Evolutionary conservation across 495 filamentous ascomycete species (phyloP), one percentile per base, ranked within the genome.

Genomic region (Penicillium fimorum): DNA sequence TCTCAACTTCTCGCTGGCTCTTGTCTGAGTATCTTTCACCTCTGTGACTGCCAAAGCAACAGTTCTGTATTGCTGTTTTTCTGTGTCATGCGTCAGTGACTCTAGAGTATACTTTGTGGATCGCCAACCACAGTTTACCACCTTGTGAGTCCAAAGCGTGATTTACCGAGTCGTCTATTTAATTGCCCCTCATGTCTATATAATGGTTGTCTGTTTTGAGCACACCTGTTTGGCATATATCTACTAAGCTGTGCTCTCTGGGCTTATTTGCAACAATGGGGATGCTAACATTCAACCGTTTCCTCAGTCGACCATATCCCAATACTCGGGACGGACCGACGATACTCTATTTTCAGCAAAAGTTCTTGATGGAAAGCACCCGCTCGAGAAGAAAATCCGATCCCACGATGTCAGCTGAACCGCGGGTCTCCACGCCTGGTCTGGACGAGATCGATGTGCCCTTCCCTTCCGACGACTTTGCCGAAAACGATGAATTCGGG

Each of bases 241-340:
- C 11, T 42, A 35, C 41, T 1, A 9, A 35, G 11, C 30, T 17
- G 17, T 53, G 42, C 32, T 42, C 29, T 55, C 40, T 47, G 27
- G 6, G 35, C 27, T 41, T 24, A 29, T 40, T 22, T 47, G 47
- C 20, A 37, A 76, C 2, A 8, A 76, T 76, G 72, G 70, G 65
- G 29, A 73, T 79, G 73, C 73, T 79, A 70, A 79, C 73, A 12
- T 68, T 77, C 42, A 62, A 57, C 22, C 76, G 73, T 50, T 76
- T 77, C 56, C 70, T 75, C 47, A 79, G 70, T 60, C 73, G 73
- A 45, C 67, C 74, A 17, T 74, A 72, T 42, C 70, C 63, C 57
- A 65, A 74, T 51, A 51, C 61, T 7, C 67, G 65, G 47, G 65
- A 75, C 70, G 74, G 73, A 27, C 76, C 73, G 11, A 74, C 76